Conservation (phyloP, 2,329 filamentous ascomycete genomes). For the Aspergillus glaucus region DNA sequence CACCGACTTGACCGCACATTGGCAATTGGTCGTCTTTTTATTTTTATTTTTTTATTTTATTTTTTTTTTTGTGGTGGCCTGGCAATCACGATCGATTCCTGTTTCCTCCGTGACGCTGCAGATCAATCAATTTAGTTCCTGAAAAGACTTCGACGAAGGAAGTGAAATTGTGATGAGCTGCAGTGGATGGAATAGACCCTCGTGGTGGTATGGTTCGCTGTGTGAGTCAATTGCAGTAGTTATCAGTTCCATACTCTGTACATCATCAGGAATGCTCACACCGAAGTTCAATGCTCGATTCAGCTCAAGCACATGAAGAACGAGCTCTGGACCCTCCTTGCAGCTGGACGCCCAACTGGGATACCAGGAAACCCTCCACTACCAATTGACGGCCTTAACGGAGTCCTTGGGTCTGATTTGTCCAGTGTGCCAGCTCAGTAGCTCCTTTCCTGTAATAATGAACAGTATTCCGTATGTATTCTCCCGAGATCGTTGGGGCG, state of each 20-base stretch:
- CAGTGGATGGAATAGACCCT: background rate
- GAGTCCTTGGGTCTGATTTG: background rate
- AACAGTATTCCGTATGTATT: background rate
- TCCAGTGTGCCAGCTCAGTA: background rate
- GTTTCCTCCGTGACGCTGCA: background rate
- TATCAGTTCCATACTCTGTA: background rate
- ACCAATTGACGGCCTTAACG: background rate
- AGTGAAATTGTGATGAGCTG: background rate
- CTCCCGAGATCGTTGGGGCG: background rate
- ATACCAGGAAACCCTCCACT: background rate
- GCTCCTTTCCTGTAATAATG: background rate
- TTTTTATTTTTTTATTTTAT: background rate
- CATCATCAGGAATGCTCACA: background rate
- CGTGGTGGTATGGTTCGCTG: background rate
- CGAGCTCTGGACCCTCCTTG: background rate
- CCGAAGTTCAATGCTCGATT: background rate
- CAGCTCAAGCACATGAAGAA: background rate
- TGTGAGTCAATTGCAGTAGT: background rate
- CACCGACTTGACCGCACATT: background rate
- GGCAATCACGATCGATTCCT: too few species aligned
- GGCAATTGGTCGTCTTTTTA: background rate
- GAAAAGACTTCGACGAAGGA: background rate
- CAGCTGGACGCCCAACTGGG: background rate
- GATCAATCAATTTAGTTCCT: background rate
- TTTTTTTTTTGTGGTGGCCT: background rate